Evolutionary conservation across 768 basidiomycete species (phyloP).

Genomic region (Lepiota subincarnata): DNA sequence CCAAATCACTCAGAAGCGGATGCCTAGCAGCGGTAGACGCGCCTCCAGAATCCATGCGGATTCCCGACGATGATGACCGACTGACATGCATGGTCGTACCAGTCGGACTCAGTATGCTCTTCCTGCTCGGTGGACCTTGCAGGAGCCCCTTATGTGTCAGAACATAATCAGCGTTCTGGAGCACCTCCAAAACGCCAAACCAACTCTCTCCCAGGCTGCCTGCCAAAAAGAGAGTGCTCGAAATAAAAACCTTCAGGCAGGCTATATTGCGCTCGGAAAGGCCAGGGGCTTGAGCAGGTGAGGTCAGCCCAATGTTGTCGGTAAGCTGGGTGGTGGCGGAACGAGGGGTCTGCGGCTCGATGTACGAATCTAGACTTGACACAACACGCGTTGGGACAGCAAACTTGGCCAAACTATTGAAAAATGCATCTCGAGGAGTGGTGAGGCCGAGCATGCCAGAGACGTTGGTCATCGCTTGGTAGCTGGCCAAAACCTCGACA

Average conservation of each 20-base stretch:
- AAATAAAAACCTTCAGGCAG: constrained; percentile 80
- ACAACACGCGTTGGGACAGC: constrained; percentile 91
- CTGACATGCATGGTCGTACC: constrained; percentile 22
- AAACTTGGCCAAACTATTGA: constrained; percentile 84
- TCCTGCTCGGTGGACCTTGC: constrained; percentile 26
- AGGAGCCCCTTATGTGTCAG: constrained; percentile 56
- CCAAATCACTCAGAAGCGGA: constrained; percentile 66
- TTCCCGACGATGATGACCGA: constrained; percentile 34
- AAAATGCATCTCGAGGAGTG: constrained; percentile 91
- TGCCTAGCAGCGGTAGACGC: constrained; percentile 34
- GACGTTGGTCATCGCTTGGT: constrained; percentile 82
- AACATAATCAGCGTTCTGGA: constrained; percentile 95
- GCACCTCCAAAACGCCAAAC: constrained; percentile 85
- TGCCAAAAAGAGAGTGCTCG: constrained; percentile 75
- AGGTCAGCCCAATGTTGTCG: constrained; percentile 62
- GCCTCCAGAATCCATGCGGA: constrained; percentile 19
- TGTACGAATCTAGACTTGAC: constrained; percentile 65
- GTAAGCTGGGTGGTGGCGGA: constrained; percentile 52
- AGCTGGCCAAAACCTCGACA: constrained; percentile 75
- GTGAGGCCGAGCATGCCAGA: constrained; percentile 83
- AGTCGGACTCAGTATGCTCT: constrained; percentile 24
- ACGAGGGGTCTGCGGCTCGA: constrained; percentile 53
- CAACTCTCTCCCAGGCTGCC: constrained; percentile 87
- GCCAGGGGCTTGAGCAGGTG: constrained; percentile 55
- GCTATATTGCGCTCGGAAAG: constrained; percentile 88